Percentiles rank a stretch among this genome's conserved stretches.
Conservation (phyloP, 2,329 filamentous ascomycete species). For the Trichoderma citrinoviride region DNA sequence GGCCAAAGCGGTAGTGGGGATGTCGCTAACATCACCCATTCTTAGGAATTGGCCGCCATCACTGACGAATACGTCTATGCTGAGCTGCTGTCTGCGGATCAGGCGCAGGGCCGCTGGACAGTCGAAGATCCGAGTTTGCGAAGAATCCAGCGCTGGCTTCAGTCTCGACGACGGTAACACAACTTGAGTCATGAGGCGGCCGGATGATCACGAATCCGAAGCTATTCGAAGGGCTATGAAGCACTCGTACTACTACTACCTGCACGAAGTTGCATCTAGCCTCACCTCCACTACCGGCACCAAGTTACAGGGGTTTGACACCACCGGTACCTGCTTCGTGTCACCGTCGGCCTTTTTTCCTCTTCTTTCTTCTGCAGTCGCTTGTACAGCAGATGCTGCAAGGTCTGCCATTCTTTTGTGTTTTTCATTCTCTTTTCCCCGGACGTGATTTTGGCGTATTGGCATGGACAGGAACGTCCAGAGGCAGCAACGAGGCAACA, state of each 20-base stretch:
- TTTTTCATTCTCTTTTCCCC: not conserved
- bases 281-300: not conserved
- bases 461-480: conserved; percentile 15
- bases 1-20: not conserved
- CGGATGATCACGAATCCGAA: not conserved
- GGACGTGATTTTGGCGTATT: conserved; percentile 10
- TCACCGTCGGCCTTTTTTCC: not conserved
- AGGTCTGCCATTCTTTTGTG: not conserved
- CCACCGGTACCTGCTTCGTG: not conserved
- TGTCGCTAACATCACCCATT: not conserved
- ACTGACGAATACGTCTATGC: conserved; percentile 59
- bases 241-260: no score
- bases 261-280: not conserved
- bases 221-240: not conserved
- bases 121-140: conserved; percentile 59
- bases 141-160: conserved; percentile 58
- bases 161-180: conserved; percentile 32
- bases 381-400: conserved; percentile 6
- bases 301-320: not conserved
- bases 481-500: conserved; percentile 10
- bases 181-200: not conserved
- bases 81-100: conserved; percentile 53
- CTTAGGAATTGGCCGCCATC: conserved; percentile 55
- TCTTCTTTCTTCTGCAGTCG: not conserved
- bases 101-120: conserved; percentile 58